Evolutionary conservation across 2,329 filamentous ascomycete genomes (phyloP).

Genomic region (Xylariaceae sp.): DNA sequence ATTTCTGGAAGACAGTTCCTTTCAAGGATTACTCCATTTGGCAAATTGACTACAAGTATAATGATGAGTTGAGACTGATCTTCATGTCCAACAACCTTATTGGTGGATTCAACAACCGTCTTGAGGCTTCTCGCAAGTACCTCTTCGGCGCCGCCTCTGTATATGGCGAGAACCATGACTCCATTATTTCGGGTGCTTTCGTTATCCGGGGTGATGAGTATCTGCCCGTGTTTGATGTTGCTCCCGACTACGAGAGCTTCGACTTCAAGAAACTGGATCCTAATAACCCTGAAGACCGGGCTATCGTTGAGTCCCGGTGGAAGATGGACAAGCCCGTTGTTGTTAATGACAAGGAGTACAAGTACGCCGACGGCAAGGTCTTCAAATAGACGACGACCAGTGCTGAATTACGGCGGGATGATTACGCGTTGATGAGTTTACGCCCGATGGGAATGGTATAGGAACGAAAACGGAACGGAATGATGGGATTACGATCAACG

Average conservation of each 20-base stretch:
- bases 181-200: conserved; percentile 91
- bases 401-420: conserved; percentile 25
- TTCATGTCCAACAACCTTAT: conserved; percentile 99
- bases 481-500: conserved; percentile 14
- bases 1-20: conserved; percentile 98
- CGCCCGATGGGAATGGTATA: conserved; percentile 18
- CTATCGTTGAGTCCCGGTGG: conserved; percentile 88
- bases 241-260: conserved; percentile 97
- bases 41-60: conserved; percentile 98
- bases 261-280: conserved; percentile 95
- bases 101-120: conserved; percentile 95
- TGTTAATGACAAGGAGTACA: conserved; percentile 86
- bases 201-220: conserved; percentile 91
- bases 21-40: conserved; percentile 96
- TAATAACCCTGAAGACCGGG: conserved; percentile 81
- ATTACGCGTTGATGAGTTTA: conserved; percentile 40
- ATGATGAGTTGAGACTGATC: conserved; percentile 92
- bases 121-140: conserved; percentile 98
- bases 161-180: conserved; percentile 88
- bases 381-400: conserved; percentile 79
- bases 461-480: conserved; percentile 23
- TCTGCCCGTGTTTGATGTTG: conserved; percentile 89
- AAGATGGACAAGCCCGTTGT: conserved; percentile 85
- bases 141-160: conserved; percentile 91
- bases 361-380: conserved; percentile 92